Evolutionary conservation across 179 eudicot genomes (phyloP), one percentile per base, ranked within the genome.

Genomic region (Vitellaria paradoxa): DNA sequence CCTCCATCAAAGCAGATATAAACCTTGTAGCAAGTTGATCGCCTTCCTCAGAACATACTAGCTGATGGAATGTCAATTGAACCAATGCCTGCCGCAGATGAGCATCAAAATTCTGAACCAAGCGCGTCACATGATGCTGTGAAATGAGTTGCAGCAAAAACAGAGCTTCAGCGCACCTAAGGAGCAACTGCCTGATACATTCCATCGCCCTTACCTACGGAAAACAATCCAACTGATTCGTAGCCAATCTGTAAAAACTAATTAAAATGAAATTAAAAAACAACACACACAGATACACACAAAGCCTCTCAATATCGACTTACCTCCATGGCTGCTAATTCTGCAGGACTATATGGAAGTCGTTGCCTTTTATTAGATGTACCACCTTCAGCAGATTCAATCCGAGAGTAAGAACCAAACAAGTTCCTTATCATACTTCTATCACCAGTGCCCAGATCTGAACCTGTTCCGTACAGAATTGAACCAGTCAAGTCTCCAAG

Each of bases 1-100:
- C 99, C 99, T 96, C 99, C 98, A 96, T 93, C 73, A 96, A 85
- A 72, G 97, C 87, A 81, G 99, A 90, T 84, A 96, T 88, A 80
- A 96, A 96, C 86, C 93, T 87, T 20, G 97, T 92, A 30, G 98
- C 95, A 84, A 96, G 81, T 82, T 82, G 71, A 73, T 92, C 99
- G n/a, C 99, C 99, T 50, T 93, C 97, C 80, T 93, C 99, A 67
- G 98, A 88, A 82, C 98, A 96, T 68, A 93, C 99, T 73, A 96
- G 86, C 70, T 92, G 96, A 79, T 91, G 95, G 77, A 96, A 96
- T 59, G 97, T 93, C 79, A 92, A 78, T 87, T 93, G 93, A 78
- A 89, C 83, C 74, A 93, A 78, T 75, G 86, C 82, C 67, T 82
- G 88, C 72, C 76, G 83, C 60, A 84, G 76, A 79, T 75, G 86